Conservation (phyloP, 106 monocot species). For the Alisma plantagoaquatica region DNA sequence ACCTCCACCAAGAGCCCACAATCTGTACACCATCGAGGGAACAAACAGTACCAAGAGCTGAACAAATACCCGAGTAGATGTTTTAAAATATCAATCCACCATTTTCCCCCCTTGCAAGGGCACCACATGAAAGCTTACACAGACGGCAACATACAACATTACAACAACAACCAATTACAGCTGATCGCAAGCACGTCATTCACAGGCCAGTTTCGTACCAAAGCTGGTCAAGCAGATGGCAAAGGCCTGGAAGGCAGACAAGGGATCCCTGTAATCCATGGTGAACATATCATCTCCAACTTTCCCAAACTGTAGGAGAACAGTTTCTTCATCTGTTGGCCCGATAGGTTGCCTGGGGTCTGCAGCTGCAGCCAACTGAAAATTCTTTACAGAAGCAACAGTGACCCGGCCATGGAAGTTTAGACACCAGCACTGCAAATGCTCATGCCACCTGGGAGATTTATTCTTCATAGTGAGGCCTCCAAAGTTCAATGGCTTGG, state of each 20-base stretch:
- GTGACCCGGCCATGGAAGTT: conserved; percentile 85
- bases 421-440: conserved; percentile 89
- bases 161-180: no score
- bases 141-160: no score
- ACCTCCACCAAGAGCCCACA: no score
- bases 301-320: conserved; percentile 73
- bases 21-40: no score
- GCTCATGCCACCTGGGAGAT: conserved; percentile 80
- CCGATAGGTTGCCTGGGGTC: conserved; percentile 10
- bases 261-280: conserved; percentile 23
- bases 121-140: no score
- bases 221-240: conserved; percentile 21
- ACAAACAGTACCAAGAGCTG: no score
- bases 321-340: conserved; percentile 29
- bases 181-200: conserved; percentile 8
- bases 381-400: conserved; percentile 80
- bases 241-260: conserved; percentile 21
- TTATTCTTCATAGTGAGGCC: conserved; percentile 45
- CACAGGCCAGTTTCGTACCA: conserved; percentile 17
- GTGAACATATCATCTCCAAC: conserved; percentile 48
- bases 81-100: no score
- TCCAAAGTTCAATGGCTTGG: not conserved
- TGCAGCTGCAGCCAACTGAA: conserved; percentile 43
- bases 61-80: no score
- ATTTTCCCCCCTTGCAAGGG: no score